Evolutionary conservation across 129 eudicot genomes (phyloP).

Genomic region (Apium graveolens): DNA sequence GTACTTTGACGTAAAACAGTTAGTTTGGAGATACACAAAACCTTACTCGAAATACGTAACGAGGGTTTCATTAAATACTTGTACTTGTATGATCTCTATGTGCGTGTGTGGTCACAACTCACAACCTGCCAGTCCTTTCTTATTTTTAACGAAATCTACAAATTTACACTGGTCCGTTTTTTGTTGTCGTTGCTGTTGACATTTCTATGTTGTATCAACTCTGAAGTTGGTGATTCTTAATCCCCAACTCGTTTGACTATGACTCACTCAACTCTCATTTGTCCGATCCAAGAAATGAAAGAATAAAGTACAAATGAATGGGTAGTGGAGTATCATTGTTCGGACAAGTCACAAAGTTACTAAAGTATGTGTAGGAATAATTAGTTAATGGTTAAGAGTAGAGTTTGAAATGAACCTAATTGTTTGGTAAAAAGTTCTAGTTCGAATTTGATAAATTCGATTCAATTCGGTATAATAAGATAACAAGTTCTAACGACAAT

Average conservation of each 20-base stretch:
- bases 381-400: neutral
- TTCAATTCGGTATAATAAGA: no score
- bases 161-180: neutral
- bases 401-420: neutral
- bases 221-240: neutral
- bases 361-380: neutral
- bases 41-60: slow-evolving; percentile 8
- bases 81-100: neutral
- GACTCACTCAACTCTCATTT: neutral
- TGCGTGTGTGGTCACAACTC: slow-evolving; percentile 13
- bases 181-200: neutral
- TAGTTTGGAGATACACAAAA: slow-evolving; percentile 16
- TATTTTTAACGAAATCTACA: slow-evolving; percentile 22
- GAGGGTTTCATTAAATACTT: neutral
- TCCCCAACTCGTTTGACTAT: slow-evolving; percentile 2
- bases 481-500: no score
- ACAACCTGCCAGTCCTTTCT: slow-evolving; percentile 10
- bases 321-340: neutral
- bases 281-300: neutral
- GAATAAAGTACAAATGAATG: neutral
- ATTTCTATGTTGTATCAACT: neutral
- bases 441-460: neutral
- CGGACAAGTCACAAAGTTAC: neutral
- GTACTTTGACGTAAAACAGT: slow-evolving; percentile 11
- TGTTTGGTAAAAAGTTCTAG: no score